Evolutionary conservation across 345 rosid species (phyloP).

Genomic region (Theobroma cacao): DNA sequence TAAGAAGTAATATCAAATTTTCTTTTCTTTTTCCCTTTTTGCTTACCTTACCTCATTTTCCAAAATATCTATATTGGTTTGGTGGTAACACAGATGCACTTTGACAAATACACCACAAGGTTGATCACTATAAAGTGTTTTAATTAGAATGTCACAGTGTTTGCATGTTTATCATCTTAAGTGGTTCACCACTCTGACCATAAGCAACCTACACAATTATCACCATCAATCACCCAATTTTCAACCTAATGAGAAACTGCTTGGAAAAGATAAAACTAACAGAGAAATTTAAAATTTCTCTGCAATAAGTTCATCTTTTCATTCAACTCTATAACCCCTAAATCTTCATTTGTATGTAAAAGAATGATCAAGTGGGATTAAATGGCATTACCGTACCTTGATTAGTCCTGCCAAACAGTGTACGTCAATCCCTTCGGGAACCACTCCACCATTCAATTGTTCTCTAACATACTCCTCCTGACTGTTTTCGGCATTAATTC

Average conservation of each 20-base stretch:
- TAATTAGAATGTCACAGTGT: background rate
- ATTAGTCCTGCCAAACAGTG: constrained; percentile 91
- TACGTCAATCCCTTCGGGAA: constrained; percentile 69
- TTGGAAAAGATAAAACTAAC: background rate
- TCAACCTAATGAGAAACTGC: background rate
- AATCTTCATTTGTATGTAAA: background rate
- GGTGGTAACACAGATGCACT: background rate
- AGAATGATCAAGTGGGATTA: background rate
- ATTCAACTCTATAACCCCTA: background rate
- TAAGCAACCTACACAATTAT: background rate
- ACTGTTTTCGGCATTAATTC: constrained; percentile 81
- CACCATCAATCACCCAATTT: background rate
- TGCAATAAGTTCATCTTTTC: background rate
- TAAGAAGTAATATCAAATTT: background rate
- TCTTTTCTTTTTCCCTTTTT: background rate
- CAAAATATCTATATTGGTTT: background rate
- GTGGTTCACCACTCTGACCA: background rate
- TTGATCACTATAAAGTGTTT: background rate
- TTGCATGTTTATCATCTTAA: background rate
- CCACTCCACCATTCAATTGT: constrained; percentile 72
- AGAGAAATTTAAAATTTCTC: background rate
- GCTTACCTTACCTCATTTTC: background rate
- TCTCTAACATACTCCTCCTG: constrained; percentile 89
- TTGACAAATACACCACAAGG: background rate
- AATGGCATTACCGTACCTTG: constrained; percentile 23